A percentile compares a stretch with the other conserved stretches of the same genome.
Evolutionary conservation across 192 early-diverging fungal species (phyloP).

Genomic region (Entomortierella chlamydospora): DNA sequence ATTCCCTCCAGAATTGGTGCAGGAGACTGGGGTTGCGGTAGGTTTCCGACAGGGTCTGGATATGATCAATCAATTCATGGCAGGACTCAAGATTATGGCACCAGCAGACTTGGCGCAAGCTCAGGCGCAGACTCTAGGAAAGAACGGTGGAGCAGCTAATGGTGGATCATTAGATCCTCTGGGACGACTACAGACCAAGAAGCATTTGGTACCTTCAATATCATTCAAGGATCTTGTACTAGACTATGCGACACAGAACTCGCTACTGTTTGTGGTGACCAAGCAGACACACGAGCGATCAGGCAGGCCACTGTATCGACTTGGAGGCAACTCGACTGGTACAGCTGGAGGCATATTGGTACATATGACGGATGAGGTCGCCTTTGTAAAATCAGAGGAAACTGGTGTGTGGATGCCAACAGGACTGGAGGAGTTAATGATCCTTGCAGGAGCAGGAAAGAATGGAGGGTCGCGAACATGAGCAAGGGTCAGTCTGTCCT

Average conservation of each 20-base stretch:
- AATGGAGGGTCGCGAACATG: background rate
- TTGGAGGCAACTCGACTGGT: slow-evolving; percentile 60
- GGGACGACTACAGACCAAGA: slow-evolving; percentile 41
- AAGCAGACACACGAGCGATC: slow-evolving; percentile 59
- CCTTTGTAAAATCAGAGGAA: slow-evolving; percentile 65
- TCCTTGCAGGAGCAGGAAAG: slow-evolving; percentile 41
- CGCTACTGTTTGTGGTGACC: slow-evolving; percentile 67
- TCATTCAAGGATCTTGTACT: slow-evolving; percentile 71
- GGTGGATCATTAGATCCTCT: slow-evolving; percentile 22
- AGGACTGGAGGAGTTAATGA: slow-evolving; percentile 66
- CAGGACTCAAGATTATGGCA: slow-evolving; percentile 31
- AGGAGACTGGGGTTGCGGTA: slow-evolving; percentile 58
- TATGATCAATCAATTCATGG: slow-evolving; percentile 72
- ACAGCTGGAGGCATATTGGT: slow-evolving; percentile 61
- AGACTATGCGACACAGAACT: slow-evolving; percentile 62
- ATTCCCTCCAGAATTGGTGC: slow-evolving; percentile 60
- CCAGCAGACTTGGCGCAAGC: slow-evolving; percentile 37
- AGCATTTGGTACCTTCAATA: slow-evolving; percentile 41
- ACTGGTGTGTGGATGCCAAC: slow-evolving; percentile 65
- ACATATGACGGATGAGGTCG: slow-evolving; percentile 73
- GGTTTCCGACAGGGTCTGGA: slow-evolving; percentile 76
- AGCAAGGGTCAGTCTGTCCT: background rate
- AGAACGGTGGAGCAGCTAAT: slow-evolving; percentile 5
- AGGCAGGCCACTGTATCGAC: slow-evolving; percentile 68
- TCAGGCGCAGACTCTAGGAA: slow-evolving; percentile 27